Evolutionary conservation across 208 protist genomes (phyloP), one percentile per base, ranked within the genome.

Genomic region (Crithidia bombi): DNA sequence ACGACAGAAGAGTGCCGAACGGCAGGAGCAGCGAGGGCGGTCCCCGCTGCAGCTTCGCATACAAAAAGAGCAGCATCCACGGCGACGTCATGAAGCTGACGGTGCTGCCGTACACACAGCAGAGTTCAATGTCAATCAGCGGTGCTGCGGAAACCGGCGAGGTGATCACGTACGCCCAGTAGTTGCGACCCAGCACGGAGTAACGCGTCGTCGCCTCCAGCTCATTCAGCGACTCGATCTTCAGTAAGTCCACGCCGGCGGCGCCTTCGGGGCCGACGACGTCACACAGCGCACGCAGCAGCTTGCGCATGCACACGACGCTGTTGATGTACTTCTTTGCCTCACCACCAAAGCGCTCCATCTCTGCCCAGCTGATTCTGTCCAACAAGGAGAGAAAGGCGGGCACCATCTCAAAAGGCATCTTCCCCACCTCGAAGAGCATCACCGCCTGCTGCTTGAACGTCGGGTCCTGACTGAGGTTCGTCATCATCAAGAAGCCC

Each of bases 401-500:
- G 17, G 72, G 68, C 19, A 98, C 76, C 81, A 85, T 81, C 71
- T 94, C 87, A 49, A 90, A 79, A 2, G 81, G 77, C 73, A 98
- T 79, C 65, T 93, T 95, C 12, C 94, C 94, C 46, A 94, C 83
- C 68, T 98, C 94, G 69, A 96, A 98, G 3, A 98, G 78, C 44
- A 92, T 96, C 15, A 98, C 92, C 11, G 92, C 91, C 72, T 92
- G 84, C 63, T 93, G 86, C 59, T 96, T 98, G 63, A 98, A 94
- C 9, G 79, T 77, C 14, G 81, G 86, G 62, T 94, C 82, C 32
- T 80, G 64, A 23, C 91, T 96, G 25, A 98, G 73, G 78, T 99
- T 99, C 56, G 96, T 98, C 98, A 99, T 99, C 98, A 99, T 99
- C 19, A 99, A 83, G 71, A 98, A 98, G 10, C 98, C 98, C 10